These are phyloP conservation scores for Anacardium occidentale DNA, from an alignment of 345 rosid genomes.

Conservation along the genomic window DNA sequence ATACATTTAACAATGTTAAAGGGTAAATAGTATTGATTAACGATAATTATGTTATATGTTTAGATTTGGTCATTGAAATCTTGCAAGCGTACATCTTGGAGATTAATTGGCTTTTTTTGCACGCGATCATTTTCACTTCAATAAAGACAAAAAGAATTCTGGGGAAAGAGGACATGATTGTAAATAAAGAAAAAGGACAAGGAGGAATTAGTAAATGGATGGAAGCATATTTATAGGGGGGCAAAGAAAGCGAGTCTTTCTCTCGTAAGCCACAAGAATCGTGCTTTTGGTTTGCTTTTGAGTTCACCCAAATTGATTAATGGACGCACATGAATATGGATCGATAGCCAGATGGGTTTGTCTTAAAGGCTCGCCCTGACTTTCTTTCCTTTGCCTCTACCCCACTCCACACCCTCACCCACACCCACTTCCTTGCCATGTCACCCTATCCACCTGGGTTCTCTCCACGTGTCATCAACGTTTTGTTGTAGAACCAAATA, in stretches of 20 bases:
- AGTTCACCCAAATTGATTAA: slow-evolving; percentile 24
- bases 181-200: not conserved
- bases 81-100: too few species aligned
- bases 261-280: slow-evolving; percentile 54
- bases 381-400: slow-evolving; percentile 18
- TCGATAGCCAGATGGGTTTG: slow-evolving; percentile 23
- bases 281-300: slow-evolving; percentile 43
- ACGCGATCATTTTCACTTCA: not conserved
- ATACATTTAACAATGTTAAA: too few species aligned
- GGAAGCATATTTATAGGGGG: slow-evolving; percentile 19
- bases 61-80: too few species aligned
- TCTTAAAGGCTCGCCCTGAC: slow-evolving; percentile 32
- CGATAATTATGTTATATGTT: too few species aligned
- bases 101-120: not conserved
- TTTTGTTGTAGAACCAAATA: slow-evolving; percentile 3
- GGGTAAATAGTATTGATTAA: too few species aligned
- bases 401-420: not conserved
- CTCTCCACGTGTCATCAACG: not conserved
- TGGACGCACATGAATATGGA: slow-evolving; percentile 49
- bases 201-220: slow-evolving; percentile 18
- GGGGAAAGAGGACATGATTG: slow-evolving; percentile 5
- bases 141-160: not conserved
- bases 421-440: slow-evolving; percentile 19
- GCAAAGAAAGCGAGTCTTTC: slow-evolving; percentile 30
- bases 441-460: not conserved